Conservation (phyloP, 805 yeast genomes). For the Candida maesae region DNA sequence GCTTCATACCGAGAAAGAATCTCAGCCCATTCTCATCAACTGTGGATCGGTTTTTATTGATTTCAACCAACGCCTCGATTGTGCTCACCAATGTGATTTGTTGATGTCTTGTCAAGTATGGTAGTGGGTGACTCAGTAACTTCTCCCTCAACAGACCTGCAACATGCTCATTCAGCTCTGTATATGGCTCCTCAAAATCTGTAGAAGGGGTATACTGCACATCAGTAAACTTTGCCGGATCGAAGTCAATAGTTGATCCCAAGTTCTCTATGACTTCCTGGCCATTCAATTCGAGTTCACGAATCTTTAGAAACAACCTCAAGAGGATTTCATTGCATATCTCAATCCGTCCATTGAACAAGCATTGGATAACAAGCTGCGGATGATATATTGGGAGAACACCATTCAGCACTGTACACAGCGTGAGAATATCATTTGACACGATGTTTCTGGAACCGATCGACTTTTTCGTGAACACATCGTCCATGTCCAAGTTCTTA, state of each 20-base stretch:
- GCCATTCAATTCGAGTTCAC: slow-evolving; percentile 48
- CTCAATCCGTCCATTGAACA: slow-evolving; percentile 56
- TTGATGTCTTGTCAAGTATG: slow-evolving; percentile 85
- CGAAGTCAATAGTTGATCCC: slow-evolving; percentile 31
- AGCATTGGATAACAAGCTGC: slow-evolving; percentile 71
- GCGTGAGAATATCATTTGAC: slow-evolving; percentile 53
- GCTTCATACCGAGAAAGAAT: slow-evolving; percentile 65
- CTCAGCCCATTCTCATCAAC: slow-evolving; percentile 57
- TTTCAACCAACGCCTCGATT: slow-evolving; percentile 56
- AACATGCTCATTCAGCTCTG: slow-evolving; percentile 38
- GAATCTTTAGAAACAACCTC: slow-evolving; percentile 46
- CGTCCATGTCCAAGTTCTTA: slow-evolving; percentile 54
- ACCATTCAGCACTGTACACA: slow-evolving; percentile 79
- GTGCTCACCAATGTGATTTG: slow-evolving; percentile 77
- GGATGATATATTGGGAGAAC: slow-evolving; percentile 91
- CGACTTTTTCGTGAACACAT: slow-evolving; percentile 47
- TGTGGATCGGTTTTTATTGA: slow-evolving; percentile 37
- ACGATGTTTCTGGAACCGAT: slow-evolving; percentile 58
- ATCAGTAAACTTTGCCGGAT: slow-evolving; percentile 27
- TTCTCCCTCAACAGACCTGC: slow-evolving; percentile 52
- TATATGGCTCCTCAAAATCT: slow-evolving; percentile 35
- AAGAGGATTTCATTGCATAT: slow-evolving; percentile 56
- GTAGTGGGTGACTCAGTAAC: slow-evolving; percentile 62
- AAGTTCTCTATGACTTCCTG: slow-evolving; percentile 17
- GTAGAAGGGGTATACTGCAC: neutral